Conservation (phyloP, 495 filamentous ascomycete species). For the Penicillium psychrofluorescens region DNA sequence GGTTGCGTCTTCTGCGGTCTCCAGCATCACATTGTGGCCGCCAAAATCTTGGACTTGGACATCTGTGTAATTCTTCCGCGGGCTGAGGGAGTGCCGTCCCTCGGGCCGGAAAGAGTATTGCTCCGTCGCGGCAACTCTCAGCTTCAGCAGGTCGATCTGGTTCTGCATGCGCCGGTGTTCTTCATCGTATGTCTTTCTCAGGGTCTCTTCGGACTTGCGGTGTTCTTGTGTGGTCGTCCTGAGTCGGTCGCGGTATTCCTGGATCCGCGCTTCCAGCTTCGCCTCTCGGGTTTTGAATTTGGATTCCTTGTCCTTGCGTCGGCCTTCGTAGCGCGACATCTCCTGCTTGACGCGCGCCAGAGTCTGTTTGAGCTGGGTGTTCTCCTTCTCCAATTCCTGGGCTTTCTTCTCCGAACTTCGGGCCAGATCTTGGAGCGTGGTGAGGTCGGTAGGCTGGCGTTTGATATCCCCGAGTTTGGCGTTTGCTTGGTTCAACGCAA, state of each 20-base stretch:
- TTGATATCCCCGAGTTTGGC: slow-evolving; percentile 56
- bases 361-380: slow-evolving; percentile 43
- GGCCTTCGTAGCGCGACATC: slow-evolving; percentile 43
- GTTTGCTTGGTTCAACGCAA: slow-evolving; percentile 50
- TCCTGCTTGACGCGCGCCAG: slow-evolving; percentile 47
- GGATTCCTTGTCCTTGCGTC: slow-evolving; percentile 45
- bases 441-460: slow-evolving; percentile 41
- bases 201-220: slow-evolving; percentile 29
- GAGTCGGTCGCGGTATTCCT: slow-evolving; percentile 37
- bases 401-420: slow-evolving; percentile 62
- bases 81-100: slow-evolving; percentile 22
- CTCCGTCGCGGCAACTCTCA: slow-evolving; percentile 20
- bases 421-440: slow-evolving; percentile 43
- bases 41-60: slow-evolving; percentile 28
- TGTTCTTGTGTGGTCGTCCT: slow-evolving; percentile 29
- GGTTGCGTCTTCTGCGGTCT: slow-evolving; percentile 22
- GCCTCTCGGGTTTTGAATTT: slow-evolving; percentile 41
- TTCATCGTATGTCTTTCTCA: slow-evolving; percentile 25
- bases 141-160: slow-evolving; percentile 27
- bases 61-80: slow-evolving; percentile 25
- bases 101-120: slow-evolving; percentile 16
- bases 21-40: slow-evolving; percentile 12
- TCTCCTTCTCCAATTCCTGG: slow-evolving; percentile 50
- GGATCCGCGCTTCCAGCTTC: slow-evolving; percentile 38
- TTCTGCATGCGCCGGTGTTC: slow-evolving; percentile 29